Percentiles rank a stretch among this genome's conserved stretches.
phyloP scores from a whole-genome alignment of 345 rosid genomes.

The Aegle marmelos region DNA sequence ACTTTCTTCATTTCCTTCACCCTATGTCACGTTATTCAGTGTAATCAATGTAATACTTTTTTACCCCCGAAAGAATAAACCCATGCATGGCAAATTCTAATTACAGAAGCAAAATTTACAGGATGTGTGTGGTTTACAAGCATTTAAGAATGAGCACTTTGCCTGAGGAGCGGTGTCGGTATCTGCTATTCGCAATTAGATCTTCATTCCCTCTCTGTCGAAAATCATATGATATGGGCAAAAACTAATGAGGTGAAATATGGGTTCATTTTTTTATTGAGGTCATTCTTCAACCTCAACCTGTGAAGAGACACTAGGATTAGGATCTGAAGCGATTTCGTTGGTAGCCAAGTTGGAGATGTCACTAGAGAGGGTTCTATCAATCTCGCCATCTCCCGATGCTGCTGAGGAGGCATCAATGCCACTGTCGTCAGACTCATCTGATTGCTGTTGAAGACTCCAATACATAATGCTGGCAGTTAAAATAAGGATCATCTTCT shows the following conservation, averaged over 20 bases:
- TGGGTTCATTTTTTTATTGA: conserved; percentile 14
- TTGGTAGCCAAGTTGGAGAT: conserved; percentile 27
- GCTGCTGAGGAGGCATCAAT: conserved; percentile 19
- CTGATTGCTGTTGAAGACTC: conserved; percentile 69
- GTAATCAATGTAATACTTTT: background rate
- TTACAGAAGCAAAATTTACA: conserved; percentile 17
- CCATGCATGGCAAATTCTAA: conserved; percentile 10
- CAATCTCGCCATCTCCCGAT: conserved; percentile 21
- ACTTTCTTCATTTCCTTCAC: background rate
- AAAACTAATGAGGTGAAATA: background rate
- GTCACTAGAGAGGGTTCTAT: conserved; percentile 28
- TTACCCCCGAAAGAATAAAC: background rate
- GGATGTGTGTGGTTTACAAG: background rate
- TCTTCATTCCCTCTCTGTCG: background rate
- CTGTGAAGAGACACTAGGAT: background rate
- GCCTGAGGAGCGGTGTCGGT: background rate
- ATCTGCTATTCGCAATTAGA: background rate
- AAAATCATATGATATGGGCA: background rate
- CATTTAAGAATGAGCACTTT: background rate
- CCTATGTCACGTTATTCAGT: conserved; percentile 5
- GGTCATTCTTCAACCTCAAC: background rate
- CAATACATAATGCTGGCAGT: conserved; percentile 94
- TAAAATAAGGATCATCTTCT: conserved; percentile 90
- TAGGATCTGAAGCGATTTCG: conserved; percentile 21
- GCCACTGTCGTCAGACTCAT: conserved; percentile 34